Evolutionary conservation across 805 yeast genomes (phyloP).

Genomic region (Brettanomyces bruxellensis): DNA sequence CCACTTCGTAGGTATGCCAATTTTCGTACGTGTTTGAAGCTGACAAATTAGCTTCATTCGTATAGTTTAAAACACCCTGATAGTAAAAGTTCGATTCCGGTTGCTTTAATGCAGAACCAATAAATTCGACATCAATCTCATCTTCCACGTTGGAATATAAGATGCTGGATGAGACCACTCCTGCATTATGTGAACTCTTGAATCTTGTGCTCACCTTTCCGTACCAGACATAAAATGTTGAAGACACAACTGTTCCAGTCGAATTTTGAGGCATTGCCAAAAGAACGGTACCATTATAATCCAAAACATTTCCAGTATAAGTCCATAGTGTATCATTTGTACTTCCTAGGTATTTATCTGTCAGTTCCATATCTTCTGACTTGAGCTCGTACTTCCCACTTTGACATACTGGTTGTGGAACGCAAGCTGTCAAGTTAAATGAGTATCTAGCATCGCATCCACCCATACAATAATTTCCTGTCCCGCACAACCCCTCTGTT

Average conservation of each 20-base stretch:
- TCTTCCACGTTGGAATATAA: conserved; percentile 78
- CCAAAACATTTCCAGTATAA: conserved; percentile 50
- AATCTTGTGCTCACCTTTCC: conserved; percentile 66
- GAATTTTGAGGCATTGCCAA: conserved; percentile 73
- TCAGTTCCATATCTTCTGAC: conserved; percentile 17
- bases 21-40: conserved; percentile 50
- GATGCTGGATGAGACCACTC: conserved; percentile 81
- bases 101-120: conserved; percentile 60
- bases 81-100: conserved; percentile 78
- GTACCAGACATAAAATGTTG: conserved; percentile 78
- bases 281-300: conserved; percentile 42
- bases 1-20: conserved; percentile 69
- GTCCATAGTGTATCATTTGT: conserved; percentile 59
- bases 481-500: conserved; percentile 45
- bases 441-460: conserved; percentile 81
- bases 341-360: conserved; percentile 49
- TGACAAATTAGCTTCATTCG: conserved; percentile 40
- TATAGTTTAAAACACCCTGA: conserved; percentile 63
- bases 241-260: conserved; percentile 72
- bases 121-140: conserved; percentile 83
- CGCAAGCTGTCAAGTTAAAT: conserved; percentile 57
- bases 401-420: conserved; percentile 77
- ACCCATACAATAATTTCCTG: conserved; percentile 56
- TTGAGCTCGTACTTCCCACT: conserved; percentile 35
- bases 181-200: conserved; percentile 65